phyloP scores from a whole-genome alignment of 768 basidiomycete species.

The Pisolithus orientalis region DNA sequence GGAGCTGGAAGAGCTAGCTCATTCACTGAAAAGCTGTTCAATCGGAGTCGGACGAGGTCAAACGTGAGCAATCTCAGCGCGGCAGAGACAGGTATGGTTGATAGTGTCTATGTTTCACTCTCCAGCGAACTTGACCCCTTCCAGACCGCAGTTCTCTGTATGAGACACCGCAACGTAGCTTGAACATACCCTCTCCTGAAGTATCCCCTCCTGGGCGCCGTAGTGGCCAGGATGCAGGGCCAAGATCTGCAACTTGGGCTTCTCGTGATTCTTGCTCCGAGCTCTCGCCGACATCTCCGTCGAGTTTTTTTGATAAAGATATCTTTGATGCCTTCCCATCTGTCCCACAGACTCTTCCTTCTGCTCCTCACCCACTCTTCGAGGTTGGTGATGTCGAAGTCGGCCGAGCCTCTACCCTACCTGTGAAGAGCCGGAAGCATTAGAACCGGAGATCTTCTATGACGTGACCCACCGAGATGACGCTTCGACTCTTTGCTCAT shows the following conservation, averaged over 20 bases:
- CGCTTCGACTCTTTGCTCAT: neutral
- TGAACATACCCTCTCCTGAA: slow-evolving; percentile 17
- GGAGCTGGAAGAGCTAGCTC: slow-evolving; percentile 46
- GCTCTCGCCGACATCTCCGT: slow-evolving; percentile 29
- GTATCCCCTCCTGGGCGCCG: slow-evolving; percentile 11
- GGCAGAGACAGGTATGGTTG: slow-evolving; percentile 37
- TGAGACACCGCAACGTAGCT: slow-evolving; percentile 17
- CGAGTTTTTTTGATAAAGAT: slow-evolving; percentile 44
- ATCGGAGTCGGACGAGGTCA: slow-evolving; percentile 48
- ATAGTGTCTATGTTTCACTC: neutral
- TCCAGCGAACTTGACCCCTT: neutral
- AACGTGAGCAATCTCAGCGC: slow-evolving; percentile 43
- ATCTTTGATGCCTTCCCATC: slow-evolving; percentile 70
- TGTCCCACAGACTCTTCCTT: slow-evolving; percentile 49
- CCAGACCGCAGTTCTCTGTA: slow-evolving; percentile 25
- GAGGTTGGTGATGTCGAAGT: slow-evolving; percentile 7
- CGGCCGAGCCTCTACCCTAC: slow-evolving; percentile 20
- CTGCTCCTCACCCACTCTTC: slow-evolving; percentile 15
- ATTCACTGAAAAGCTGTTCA: slow-evolving; percentile 57
- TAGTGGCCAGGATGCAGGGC: slow-evolving; percentile 7
- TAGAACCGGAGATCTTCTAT: slow-evolving; percentile 18
- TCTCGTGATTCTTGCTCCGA: slow-evolving; percentile 32
- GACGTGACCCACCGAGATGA: slow-evolving; percentile 7
- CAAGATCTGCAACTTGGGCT: slow-evolving; percentile 42
- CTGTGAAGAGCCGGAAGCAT: slow-evolving; percentile 23